These are phyloP conservation scores for Lasiosphaeria miniovina DNA, from an alignment of 495 filamentous ascomycete species.

Conservation along the genomic window DNA sequence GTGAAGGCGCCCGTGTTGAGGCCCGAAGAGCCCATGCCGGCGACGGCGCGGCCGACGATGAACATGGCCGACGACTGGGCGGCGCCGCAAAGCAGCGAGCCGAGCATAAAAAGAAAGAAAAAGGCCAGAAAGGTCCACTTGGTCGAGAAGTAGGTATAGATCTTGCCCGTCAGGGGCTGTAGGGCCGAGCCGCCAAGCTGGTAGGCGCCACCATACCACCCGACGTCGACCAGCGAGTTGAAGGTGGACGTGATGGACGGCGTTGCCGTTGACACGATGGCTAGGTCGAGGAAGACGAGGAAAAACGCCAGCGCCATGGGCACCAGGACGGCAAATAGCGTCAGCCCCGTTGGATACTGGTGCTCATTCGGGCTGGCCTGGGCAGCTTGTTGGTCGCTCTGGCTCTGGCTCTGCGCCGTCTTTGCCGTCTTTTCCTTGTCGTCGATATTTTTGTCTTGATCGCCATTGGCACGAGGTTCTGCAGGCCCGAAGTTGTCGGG, in stretches of 20 bases:
- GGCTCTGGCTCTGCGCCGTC: no score
- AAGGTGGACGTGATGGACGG: constrained; percentile 49
- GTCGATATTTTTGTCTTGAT: no score
- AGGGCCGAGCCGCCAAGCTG: constrained; percentile 49
- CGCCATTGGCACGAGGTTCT: no score
- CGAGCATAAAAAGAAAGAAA: constrained; percentile 41
- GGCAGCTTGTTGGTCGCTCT: not conserved
- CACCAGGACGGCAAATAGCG: constrained; percentile 6
- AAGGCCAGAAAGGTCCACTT: constrained; percentile 43
- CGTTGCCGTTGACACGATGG: constrained; percentile 51
- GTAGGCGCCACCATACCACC: constrained; percentile 54
- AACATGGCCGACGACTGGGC: constrained; percentile 45
- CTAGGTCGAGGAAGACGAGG: constrained; percentile 49
- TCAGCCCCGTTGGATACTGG: not conserved
- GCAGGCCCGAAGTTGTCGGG: no score
- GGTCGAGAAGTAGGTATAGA: constrained; percentile 45
- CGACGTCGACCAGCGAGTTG: constrained; percentile 43
- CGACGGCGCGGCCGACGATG: constrained; percentile 54
- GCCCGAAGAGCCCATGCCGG: constrained; percentile 48
- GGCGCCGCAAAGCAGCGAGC: constrained; percentile 51
- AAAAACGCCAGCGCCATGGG: constrained; percentile 40
- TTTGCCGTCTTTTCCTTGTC: no score
- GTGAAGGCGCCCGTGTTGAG: constrained; percentile 36
- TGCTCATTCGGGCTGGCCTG: not conserved
- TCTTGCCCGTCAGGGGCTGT: constrained; percentile 48